phyloP scores from a whole-genome alignment of 257 asterid species.

The Scutellaria barbata region DNA sequence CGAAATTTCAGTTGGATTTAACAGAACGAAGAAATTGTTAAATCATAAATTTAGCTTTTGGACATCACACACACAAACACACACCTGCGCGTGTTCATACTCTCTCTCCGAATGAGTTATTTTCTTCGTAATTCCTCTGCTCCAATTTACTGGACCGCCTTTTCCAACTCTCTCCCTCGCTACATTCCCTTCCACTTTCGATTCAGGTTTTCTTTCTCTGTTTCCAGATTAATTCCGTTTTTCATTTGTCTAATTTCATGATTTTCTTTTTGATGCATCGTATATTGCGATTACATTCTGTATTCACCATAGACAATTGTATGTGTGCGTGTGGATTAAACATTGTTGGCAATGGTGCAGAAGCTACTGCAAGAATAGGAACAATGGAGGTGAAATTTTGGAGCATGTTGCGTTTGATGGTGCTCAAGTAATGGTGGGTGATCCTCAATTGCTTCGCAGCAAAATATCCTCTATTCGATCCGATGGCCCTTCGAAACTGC shows the following conservation, averaged over 20 bases:
- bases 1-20: too few species aligned
- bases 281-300: background rate
- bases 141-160: constrained; percentile 32
- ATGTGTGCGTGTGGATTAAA: background rate
- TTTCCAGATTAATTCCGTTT: background rate
- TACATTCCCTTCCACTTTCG: constrained; percentile 31
- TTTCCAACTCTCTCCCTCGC: constrained; percentile 35
- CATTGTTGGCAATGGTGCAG: constrained; percentile 43
- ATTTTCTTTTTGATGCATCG: constrained; percentile 3
- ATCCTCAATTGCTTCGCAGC: constrained; percentile 51
- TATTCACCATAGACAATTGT: background rate
- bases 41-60: too few species aligned
- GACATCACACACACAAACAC: too few species aligned
- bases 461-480: constrained; percentile 64
- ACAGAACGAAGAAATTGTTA: too few species aligned
- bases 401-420: constrained; percentile 62
- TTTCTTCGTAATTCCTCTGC: constrained; percentile 36
- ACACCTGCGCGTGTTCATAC: too few species aligned
- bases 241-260: constrained; percentile 30
- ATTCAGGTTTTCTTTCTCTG: constrained; percentile 32
- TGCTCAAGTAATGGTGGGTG: constrained; percentile 66
- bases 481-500: constrained; percentile 74
- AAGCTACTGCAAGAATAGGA: constrained; percentile 38
- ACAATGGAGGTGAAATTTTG: constrained; percentile 48
- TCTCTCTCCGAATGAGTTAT: constrained; percentile 41